Evolutionary conservation across 2,329 filamentous ascomycete genomes (phyloP).

Genomic region (Alternaria incomplexa): DNA sequence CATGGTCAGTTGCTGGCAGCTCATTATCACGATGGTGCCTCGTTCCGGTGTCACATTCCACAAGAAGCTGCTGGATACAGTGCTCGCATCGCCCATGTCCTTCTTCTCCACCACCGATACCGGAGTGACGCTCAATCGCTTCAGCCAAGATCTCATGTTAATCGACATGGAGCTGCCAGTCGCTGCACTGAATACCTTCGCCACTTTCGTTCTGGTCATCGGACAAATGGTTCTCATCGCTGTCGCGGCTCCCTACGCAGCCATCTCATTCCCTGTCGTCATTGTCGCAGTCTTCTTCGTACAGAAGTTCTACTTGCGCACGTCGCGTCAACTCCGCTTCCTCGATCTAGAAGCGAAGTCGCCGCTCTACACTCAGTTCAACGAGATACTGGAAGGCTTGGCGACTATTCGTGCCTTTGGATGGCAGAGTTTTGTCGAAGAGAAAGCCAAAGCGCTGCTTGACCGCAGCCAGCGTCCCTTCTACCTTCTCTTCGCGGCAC

Average conservation of each 20-base stretch:
- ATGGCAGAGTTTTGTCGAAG: slow-evolving; percentile 52
- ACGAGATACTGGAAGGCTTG: slow-evolving; percentile 57
- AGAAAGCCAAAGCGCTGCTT: slow-evolving; percentile 48
- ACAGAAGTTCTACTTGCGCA: slow-evolving; percentile 56
- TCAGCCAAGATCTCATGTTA: slow-evolving; percentile 57
- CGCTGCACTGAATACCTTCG: slow-evolving; percentile 41
- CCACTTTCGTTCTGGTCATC: slow-evolving; percentile 43
- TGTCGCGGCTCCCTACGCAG: slow-evolving; percentile 49
- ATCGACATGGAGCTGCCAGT: slow-evolving; percentile 53
- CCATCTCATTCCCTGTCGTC: slow-evolving; percentile 50
- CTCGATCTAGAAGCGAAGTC: slow-evolving; percentile 60
- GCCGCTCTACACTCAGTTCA: slow-evolving; percentile 59
- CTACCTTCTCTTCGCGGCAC: slow-evolving; percentile 55
- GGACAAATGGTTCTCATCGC: slow-evolving; percentile 48
- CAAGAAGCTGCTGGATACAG: slow-evolving; percentile 54
- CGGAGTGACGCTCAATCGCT: slow-evolving; percentile 55
- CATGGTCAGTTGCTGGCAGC: slow-evolving; percentile 48
- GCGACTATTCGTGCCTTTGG: slow-evolving; percentile 59
- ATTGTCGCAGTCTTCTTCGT: slow-evolving; percentile 48
- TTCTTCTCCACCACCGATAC: slow-evolving; percentile 55
- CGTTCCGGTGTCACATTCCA: slow-evolving; percentile 60
- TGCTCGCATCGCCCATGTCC: slow-evolving; percentile 52
- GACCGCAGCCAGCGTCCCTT: slow-evolving; percentile 53
- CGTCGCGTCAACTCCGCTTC: slow-evolving; percentile 57
- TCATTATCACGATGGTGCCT: slow-evolving; percentile 62